phyloP scores from a whole-genome alignment of 768 basidiomycete species.

The Lactarius akahatsu region DNA sequence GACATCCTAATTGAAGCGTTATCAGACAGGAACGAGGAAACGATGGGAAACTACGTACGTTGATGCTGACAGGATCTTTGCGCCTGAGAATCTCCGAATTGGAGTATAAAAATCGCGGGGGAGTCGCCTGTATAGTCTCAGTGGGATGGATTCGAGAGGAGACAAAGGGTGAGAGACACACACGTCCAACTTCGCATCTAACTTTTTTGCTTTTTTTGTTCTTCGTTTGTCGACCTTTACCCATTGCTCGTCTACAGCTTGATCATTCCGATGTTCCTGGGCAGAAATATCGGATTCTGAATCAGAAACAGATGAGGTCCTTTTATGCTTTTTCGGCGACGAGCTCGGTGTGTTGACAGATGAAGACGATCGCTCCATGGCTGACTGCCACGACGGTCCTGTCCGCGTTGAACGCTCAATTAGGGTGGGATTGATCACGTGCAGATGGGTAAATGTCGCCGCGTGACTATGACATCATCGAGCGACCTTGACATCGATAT shows the following conservation, averaged over 20 bases:
- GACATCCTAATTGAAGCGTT: conserved; percentile 59
- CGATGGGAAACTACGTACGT: conserved; percentile 48
- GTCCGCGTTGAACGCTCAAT: neutral
- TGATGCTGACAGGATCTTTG: conserved; percentile 74
- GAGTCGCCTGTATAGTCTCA: conserved; percentile 42
- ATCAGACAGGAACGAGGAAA: neutral
- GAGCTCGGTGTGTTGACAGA: too few species aligned
- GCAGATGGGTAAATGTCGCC: neutral
- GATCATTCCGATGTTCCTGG: neutral
- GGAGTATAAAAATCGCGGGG: conserved; percentile 79
- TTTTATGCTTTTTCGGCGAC: conserved; percentile 18
- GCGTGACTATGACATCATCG: neutral
- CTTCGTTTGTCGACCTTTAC: conserved; percentile 72
- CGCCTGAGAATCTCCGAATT: conserved; percentile 72
- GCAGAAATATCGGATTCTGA: neutral
- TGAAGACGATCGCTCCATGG: conserved; percentile 18
- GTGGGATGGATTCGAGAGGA: conserved; percentile 23
- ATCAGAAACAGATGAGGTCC: neutral
- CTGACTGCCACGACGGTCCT: neutral
- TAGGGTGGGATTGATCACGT: conserved; percentile 2
- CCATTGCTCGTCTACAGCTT: conserved; percentile 42
- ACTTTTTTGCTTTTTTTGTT: conserved; percentile 63
- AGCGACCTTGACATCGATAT: neutral
- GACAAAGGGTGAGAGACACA: conserved; percentile 38
- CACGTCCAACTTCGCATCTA: conserved; percentile 60